Percentiles rank a stretch among this genome's conserved stretches.
Conservation (phyloP, 1,139 yeast genomes). For the Pichia sp. region DNA sequence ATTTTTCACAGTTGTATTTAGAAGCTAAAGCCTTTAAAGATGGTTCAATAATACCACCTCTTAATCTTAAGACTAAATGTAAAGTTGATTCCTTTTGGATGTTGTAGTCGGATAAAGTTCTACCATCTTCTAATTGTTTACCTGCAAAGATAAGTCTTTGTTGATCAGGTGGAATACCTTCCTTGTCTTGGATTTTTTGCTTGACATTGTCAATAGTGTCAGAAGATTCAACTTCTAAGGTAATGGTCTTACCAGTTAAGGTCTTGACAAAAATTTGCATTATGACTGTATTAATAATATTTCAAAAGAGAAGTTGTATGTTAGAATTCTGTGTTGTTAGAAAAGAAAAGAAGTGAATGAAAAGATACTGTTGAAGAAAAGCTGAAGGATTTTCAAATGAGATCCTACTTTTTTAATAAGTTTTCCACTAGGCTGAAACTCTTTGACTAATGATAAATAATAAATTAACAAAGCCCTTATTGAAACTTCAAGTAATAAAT, state of each 20-base stretch:
- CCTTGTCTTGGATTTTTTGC: constrained; percentile 91
- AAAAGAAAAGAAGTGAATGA: not conserved
- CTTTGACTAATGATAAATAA: no score
- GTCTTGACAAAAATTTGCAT: constrained; percentile 84
- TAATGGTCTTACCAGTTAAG: constrained; percentile 84
- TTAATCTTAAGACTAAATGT: constrained; percentile 82
- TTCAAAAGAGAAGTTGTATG: constrained; percentile 27
- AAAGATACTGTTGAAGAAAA: no score
- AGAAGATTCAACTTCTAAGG: constrained; percentile 90
- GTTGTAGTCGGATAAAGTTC: constrained; percentile 91
- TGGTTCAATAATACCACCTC: constrained; percentile 99
- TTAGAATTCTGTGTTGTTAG: constrained; percentile 4
- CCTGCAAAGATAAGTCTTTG: constrained; percentile 92
- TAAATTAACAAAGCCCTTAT: no score
- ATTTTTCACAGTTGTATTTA: constrained; percentile 99
- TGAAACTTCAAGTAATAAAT: no score
- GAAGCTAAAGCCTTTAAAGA: constrained; percentile 98
- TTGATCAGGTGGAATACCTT: constrained; percentile 93
- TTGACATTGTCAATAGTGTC: constrained; percentile 94
- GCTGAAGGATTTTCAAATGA: no score
- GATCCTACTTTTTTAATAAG: no score
- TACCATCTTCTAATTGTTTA: constrained; percentile 90
- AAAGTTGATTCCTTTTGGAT: constrained; percentile 90
- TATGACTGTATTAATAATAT: constrained; percentile 22
- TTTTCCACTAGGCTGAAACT: no score